Evolutionary conservation across 1,284 basidiomycete species (phyloP), one percentile per base, ranked within the genome.

Genomic region (Hortiboletus rubellus): DNA sequence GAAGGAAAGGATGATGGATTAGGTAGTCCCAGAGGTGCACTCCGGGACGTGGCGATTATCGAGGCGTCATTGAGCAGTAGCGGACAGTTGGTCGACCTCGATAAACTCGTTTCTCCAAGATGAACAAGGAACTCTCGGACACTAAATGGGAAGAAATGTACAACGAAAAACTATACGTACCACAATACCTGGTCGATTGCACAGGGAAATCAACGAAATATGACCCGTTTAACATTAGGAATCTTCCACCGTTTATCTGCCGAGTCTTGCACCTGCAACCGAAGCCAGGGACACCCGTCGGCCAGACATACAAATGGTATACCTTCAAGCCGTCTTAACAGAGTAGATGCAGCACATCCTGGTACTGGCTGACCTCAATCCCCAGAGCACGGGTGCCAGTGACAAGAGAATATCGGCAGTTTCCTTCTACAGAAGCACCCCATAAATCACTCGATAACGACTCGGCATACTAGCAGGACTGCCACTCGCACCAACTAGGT

Each of bases 1-100:
- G 66, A 66, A 3, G 84, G 82, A 2, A 72, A 79, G 57, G 75
- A 76, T 4, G 68, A 76, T 50, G 79, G 75, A 7, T 53, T 84
- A 22, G 86, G 87, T 18, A 74, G 78, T 51, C 85, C 86, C 22
- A 61, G 73, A 40, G 81, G 74, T 14, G 84, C 89, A 27, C 74
- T 94, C 55, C 76, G 76, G 60, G 91, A 94, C 67, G 84, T 94
- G 27, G 87, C 86, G 34, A 78, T 92, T 63, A 86, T 94, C 60
- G 77, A 94, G 74, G 90, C 87, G n/a, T 82, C 82, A 40, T 75
- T 94, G 72, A 84, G 80, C 45, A 91, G 89, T 65, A 73, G 82
- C 17, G 91, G 92, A 3, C 65, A 75, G 54, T 69, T 82, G 48
- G 76, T 91, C 10, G 82, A 88, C 66, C 73, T 92, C 52, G 75